phyloP scores from a whole-genome alignment of 768 basidiomycete species.

The Flagelloscypha sp. region DNA sequence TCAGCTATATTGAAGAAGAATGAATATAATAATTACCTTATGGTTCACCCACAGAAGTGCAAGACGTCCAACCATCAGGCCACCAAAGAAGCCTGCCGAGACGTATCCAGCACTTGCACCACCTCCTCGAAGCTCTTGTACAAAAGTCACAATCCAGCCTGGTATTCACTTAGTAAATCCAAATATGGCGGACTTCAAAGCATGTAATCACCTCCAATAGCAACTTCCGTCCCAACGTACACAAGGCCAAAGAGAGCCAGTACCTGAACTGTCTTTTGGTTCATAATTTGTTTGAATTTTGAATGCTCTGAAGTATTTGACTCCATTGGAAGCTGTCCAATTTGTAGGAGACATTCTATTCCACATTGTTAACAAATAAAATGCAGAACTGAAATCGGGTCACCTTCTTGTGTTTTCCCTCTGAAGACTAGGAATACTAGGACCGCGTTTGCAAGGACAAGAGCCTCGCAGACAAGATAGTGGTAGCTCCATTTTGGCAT shows the following conservation, averaged over 20 bases:
- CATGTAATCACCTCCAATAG: constrained; percentile 32
- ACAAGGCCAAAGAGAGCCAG: constrained; percentile 57
- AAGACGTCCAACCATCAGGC: constrained; percentile 50
- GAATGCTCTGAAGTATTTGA: constrained; percentile 28
- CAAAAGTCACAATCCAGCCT: constrained; percentile 70
- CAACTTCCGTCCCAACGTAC: constrained; percentile 66
- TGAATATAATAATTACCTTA: constrained; percentile 23
- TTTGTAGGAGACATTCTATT: constrained; percentile 49
- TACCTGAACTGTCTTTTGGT: constrained; percentile 46
- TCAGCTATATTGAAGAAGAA: background rate
- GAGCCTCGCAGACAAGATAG: constrained; percentile 43
- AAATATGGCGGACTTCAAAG: background rate
- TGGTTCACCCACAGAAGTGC: constrained; percentile 47
- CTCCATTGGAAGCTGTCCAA: constrained; percentile 40
- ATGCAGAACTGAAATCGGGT: too few relatives aligned
- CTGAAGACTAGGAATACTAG: constrained; percentile 40
- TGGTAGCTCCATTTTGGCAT: constrained; percentile 45
- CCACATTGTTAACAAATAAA: too few relatives aligned
- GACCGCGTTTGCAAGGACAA: constrained; percentile 38
- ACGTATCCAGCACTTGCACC: constrained; percentile 47
- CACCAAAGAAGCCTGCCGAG: constrained; percentile 48
- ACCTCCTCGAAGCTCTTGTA: constrained; percentile 34
- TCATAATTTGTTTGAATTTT: constrained; percentile 42
- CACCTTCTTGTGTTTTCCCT: constrained; percentile 44
- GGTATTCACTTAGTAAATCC: background rate